These are phyloP conservation scores for Pseudogymnoascus sp. DNA, from an alignment of 2,329 filamentous ascomycete species.

Conservation along the genomic window DNA sequence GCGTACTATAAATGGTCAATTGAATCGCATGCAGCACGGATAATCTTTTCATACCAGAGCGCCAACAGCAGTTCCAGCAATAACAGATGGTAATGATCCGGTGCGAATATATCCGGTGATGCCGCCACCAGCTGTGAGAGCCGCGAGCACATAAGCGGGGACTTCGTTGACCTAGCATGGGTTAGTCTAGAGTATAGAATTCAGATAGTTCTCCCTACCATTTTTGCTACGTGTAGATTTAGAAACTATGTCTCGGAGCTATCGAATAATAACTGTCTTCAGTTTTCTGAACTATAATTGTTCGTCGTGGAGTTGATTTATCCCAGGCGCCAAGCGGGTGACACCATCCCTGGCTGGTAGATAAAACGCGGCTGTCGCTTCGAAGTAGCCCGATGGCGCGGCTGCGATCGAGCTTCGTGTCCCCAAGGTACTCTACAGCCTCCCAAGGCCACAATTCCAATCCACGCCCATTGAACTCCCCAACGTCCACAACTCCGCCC, in stretches of 20 bases:
- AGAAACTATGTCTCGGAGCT: not conserved
- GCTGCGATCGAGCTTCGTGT: conserved; percentile 23
- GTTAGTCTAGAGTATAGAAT: not conserved
- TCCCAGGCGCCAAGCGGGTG: not conserved
- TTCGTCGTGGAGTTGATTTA: not conserved
- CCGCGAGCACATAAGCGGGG: conserved; percentile 71
- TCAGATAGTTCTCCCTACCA: not conserved
- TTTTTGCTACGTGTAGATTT: not conserved
- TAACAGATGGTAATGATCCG: conserved; percentile 77
- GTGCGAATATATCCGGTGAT: conserved; percentile 80
- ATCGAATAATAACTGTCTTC: not conserved
- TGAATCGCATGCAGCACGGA: not conserved
- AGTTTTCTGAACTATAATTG: not conserved
- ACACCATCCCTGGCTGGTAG: conserved; percentile 4
- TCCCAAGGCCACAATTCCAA: not conserved
- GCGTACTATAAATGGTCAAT: conserved; percentile 41
- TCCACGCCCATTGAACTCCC: not conserved
- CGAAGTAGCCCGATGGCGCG: conserved; percentile 6
- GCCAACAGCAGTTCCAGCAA: conserved; percentile 78
- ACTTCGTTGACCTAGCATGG: conserved; percentile 37
- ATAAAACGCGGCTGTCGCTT: conserved; percentile 5
- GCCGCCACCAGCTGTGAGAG: conserved; percentile 79
- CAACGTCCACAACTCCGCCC: conserved; percentile 17
- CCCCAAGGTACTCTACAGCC: conserved; percentile 16
- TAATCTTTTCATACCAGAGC: conserved; percentile 39